A percentile compares a stretch with the other conserved stretches of the same genome.
Evolutionary conservation across 1,284 basidiomycete genomes (phyloP).

Genomic region (Ganoderma lingzhi): DNA sequence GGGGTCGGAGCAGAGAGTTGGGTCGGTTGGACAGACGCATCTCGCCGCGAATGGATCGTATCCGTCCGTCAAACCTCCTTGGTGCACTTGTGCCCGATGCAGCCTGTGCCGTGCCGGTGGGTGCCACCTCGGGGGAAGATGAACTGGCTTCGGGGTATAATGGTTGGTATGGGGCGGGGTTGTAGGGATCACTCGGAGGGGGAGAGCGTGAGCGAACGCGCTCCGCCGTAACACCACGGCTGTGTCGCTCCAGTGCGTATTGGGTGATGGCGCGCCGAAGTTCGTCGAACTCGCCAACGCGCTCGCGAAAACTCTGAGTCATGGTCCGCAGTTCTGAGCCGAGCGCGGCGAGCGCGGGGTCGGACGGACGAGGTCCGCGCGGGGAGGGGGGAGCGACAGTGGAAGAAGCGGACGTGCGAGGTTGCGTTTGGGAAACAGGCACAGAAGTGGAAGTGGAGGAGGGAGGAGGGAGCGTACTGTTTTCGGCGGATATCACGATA

Average conservation of each 20-base stretch:
- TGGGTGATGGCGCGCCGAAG: slow-evolving; percentile 25
- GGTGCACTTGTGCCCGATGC: background rate
- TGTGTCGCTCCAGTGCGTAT: slow-evolving; percentile 21
- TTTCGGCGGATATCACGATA: slow-evolving; percentile 37
- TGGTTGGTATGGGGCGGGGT: background rate
- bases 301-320: slow-evolving; percentile 27
- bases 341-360: slow-evolving; percentile 23
- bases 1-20: slow-evolving; percentile 17
- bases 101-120: background rate
- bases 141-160: background rate
- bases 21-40: slow-evolving; percentile 13
- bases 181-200: slow-evolving; percentile 9
- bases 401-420: background rate
- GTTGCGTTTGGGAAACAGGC: background rate
- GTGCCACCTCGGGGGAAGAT: slow-evolving; percentile 17
- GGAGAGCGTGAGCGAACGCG: slow-evolving; percentile 9
- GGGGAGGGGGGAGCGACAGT: slow-evolving; percentile 3
- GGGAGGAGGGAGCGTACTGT: slow-evolving; percentile 10
- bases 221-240: slow-evolving; percentile 13
- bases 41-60: slow-evolving; percentile 7
- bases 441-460: slow-evolving; percentile 10
- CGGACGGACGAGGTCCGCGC: slow-evolving; percentile 14
- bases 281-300: slow-evolving; percentile 29
- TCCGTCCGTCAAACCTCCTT: slow-evolving; percentile 7
- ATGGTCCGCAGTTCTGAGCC: slow-evolving; percentile 24